These are phyloP conservation scores for Tulasnella calospora DNA, from an alignment of 768 basidiomycete genomes.

Conservation along the genomic window DNA sequence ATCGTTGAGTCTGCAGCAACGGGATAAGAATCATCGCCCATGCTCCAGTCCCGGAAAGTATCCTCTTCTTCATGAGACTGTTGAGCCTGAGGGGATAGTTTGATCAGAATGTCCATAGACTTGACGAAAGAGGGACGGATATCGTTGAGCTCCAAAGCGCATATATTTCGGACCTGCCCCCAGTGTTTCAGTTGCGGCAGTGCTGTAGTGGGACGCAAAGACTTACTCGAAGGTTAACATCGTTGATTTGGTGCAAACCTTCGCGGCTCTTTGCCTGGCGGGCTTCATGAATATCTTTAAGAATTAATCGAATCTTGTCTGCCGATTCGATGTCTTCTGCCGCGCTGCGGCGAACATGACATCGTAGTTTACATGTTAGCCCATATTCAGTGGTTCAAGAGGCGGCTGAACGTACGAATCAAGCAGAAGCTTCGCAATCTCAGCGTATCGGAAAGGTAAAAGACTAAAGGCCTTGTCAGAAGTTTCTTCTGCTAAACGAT, in stretches of 20 bases:
- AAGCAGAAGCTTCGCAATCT: constrained; percentile 86
- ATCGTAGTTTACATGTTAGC: not conserved
- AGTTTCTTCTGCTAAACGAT: constrained; percentile 68
- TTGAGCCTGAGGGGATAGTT: constrained; percentile 39
- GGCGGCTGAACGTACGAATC: constrained; percentile 64
- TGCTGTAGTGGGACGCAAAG: not conserved
- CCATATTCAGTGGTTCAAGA: not conserved
- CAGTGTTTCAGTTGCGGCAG: not conserved
- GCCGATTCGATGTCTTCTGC: constrained; percentile 83
- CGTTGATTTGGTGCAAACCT: constrained; percentile 73
- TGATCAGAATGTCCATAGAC: constrained; percentile 68
- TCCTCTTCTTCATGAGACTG: constrained; percentile 23
- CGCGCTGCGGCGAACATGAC: constrained; percentile 49
- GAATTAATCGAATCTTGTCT: constrained; percentile 73
- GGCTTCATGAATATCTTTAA: constrained; percentile 94
- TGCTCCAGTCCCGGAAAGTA: constrained; percentile 21
- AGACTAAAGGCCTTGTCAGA: constrained; percentile 65
- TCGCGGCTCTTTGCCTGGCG: constrained; percentile 89
- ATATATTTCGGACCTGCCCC: constrained; percentile 71
- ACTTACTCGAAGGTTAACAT: constrained; percentile 73
- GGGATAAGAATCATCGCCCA: constrained; percentile 8
- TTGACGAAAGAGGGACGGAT: constrained; percentile 83
- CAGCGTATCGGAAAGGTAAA: constrained; percentile 82
- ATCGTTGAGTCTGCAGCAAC: constrained; percentile 14
- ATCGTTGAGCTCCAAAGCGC: constrained; percentile 91